phyloP scores from a whole-genome alignment of 2,329 filamentous ascomycete species.

The Phialemoniopsis sp. region DNA sequence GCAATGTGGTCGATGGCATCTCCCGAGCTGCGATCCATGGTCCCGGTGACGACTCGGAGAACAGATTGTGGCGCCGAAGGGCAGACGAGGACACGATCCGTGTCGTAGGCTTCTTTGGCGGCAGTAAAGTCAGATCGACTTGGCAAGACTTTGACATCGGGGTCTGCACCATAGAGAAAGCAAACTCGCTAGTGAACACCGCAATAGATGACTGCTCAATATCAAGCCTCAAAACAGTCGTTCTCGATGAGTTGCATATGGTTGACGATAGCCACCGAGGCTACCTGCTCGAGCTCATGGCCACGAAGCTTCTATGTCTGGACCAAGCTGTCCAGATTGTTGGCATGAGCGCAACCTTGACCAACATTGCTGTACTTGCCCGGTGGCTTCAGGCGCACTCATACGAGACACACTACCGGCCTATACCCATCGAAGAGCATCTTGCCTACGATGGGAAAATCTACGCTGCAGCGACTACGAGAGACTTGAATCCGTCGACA shows the following conservation, averaged over 20 bases:
- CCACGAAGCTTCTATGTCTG: constrained; percentile 67
- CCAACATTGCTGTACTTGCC: constrained; percentile 66
- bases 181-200: constrained; percentile 68
- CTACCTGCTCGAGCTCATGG: constrained; percentile 70
- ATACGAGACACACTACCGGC: constrained; percentile 69
- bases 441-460: constrained; percentile 67
- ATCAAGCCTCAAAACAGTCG: constrained; percentile 59
- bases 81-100: constrained; percentile 56
- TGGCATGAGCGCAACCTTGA: constrained; percentile 77
- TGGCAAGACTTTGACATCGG: constrained; percentile 77
- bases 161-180: constrained; percentile 79
- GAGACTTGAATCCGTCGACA: constrained; percentile 34
- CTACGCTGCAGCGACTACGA: constrained; percentile 58
- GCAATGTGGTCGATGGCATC: constrained; percentile 60
- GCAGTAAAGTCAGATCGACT: constrained; percentile 60
- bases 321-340: constrained; percentile 66
- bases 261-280: constrained; percentile 72
- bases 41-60: constrained; percentile 24
- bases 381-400: constrained; percentile 68
- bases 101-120: constrained; percentile 72
- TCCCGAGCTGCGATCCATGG: constrained; percentile 26
- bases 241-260: constrained; percentile 81
- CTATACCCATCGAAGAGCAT: constrained; percentile 72
- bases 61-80: constrained; percentile 47
- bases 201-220: constrained; percentile 69